Conservation (phyloP, 345 rosid species). For the Syzygium aromaticum region DNA sequence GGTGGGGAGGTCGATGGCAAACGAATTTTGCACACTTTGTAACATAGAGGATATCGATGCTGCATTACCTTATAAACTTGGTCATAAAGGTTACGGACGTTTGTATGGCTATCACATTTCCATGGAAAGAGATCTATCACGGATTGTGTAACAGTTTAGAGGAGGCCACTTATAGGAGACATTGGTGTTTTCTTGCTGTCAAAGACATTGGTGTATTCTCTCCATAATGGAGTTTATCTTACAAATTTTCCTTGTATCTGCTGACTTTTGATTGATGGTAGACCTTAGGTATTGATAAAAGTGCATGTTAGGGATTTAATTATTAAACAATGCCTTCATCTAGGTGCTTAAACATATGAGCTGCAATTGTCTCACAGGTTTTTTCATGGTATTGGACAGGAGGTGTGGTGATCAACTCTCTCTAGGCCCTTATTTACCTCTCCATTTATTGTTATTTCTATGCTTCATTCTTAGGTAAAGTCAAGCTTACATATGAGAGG, state of each 20-base stretch:
- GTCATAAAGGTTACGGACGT: not conserved
- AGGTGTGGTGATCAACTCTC: not conserved
- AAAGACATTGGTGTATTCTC: not conserved
- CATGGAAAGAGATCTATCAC: not conserved
- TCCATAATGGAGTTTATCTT: not conserved
- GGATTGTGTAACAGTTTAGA: not conserved
- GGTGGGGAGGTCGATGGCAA: not conserved
- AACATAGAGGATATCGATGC: not conserved
- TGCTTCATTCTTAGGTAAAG: not conserved
- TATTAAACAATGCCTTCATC: not conserved
- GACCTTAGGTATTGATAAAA: not conserved
- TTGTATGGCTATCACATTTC: not conserved
- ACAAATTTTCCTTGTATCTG: not conserved
- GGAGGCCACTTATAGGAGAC: not conserved
- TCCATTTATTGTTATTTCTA: not conserved
- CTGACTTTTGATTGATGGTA: not conserved
- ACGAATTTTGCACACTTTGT: not conserved
- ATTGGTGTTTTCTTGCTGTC: not conserved
- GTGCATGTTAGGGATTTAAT: not conserved
- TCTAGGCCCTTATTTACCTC: not conserved
- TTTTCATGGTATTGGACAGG: not conserved
- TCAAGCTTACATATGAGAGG: not conserved
- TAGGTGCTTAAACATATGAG: not conserved
- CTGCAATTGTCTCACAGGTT: not conserved
- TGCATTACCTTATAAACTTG: not conserved